Percentiles rank a stretch among this genome's conserved stretches.
These are phyloP conservation scores for Botrytis paeoniae DNA, from an alignment of 2,329 filamentous ascomycete genomes.

Conservation along the genomic window DNA sequence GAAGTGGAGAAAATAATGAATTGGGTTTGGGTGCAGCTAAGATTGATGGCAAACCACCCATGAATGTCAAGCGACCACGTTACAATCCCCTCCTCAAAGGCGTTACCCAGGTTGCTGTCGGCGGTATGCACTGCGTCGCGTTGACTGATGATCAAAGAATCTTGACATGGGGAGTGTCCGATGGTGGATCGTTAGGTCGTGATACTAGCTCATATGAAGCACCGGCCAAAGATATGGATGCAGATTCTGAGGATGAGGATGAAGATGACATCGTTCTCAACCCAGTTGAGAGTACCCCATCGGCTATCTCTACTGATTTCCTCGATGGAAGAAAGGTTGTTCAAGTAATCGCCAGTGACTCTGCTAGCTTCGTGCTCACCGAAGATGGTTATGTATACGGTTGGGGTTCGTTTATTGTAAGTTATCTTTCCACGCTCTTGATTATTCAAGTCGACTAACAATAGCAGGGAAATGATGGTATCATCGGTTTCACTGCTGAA, in stretches of 20 bases:
- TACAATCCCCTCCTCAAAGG: conserved; percentile 61
- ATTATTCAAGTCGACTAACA: conserved; percentile 22
- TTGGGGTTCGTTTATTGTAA: conserved; percentile 77
- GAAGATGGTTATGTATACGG: conserved; percentile 74
- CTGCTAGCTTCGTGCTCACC: conserved; percentile 72
- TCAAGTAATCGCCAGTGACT: conserved; percentile 66
- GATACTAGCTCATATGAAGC: conserved; percentile 61
- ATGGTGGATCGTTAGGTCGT: conserved; percentile 76
- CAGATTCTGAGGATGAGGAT: conserved; percentile 42
- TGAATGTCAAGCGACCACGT: conserved; percentile 73
- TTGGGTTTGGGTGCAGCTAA: conserved; percentile 73
- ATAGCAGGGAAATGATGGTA: conserved; percentile 58
- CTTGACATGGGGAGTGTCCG: conserved; percentile 84
- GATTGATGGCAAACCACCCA: conserved; percentile 55
- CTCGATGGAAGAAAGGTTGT: background rate
- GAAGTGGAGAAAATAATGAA: conserved; percentile 77
- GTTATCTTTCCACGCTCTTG: conserved; percentile 25
- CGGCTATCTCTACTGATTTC: conserved; percentile 29
- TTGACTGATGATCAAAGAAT: conserved; percentile 79
- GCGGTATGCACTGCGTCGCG: conserved; percentile 78
- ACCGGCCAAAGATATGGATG: conserved; percentile 56
- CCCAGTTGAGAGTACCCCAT: conserved; percentile 67
- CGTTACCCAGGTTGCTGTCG: conserved; percentile 72
- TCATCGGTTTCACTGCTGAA: conserved; percentile 50
- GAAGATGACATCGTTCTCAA: conserved; percentile 61